These are phyloP conservation scores for Emericellopsis atlantica DNA, from an alignment of 2,329 filamentous ascomycete species.

Conservation along the genomic window DNA sequence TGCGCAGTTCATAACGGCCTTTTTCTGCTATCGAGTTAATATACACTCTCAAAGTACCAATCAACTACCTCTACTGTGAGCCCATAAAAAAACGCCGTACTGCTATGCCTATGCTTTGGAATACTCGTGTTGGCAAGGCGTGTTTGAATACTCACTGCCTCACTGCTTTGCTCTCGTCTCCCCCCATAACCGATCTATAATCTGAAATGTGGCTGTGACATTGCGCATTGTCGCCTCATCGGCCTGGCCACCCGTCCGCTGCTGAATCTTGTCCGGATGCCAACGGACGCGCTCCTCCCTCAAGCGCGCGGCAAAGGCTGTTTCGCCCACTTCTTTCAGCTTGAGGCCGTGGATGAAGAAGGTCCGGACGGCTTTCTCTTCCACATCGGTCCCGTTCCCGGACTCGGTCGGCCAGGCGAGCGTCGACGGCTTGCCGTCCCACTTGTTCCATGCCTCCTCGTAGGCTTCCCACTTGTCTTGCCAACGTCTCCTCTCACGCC, in stretches of 20 bases:
- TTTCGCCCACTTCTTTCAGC: conserved; percentile 28
- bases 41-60: not conserved
- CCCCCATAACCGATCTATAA: conserved; percentile 71
- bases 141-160: not conserved
- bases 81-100: not conserved
- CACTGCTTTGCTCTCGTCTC: conserved; percentile 33
- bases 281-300: conserved; percentile 83
- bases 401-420: conserved; percentile 63
- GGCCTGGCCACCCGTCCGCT: conserved; percentile 63
- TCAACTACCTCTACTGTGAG: not conserved
- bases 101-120: not conserved
- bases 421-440: conserved; percentile 27
- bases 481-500: conserved; percentile 42
- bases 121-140: not conserved
- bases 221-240: conserved; percentile 60
- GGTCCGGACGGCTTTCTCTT: conserved; percentile 45
- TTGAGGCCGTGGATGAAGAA: conserved; percentile 50
- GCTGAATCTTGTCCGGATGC: conserved; percentile 98
- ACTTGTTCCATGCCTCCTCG: conserved; percentile 44
- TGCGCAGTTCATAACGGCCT: not conserved
- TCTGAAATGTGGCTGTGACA: conserved; percentile 86
- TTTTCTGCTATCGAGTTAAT: not conserved
- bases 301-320: conserved; percentile 36
- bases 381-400: conserved; percentile 41
- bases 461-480: conserved; percentile 54